Evolutionary conservation across 1,284 basidiomycete species (phyloP).

Genomic region (Papiliotrema flavescens): DNA sequence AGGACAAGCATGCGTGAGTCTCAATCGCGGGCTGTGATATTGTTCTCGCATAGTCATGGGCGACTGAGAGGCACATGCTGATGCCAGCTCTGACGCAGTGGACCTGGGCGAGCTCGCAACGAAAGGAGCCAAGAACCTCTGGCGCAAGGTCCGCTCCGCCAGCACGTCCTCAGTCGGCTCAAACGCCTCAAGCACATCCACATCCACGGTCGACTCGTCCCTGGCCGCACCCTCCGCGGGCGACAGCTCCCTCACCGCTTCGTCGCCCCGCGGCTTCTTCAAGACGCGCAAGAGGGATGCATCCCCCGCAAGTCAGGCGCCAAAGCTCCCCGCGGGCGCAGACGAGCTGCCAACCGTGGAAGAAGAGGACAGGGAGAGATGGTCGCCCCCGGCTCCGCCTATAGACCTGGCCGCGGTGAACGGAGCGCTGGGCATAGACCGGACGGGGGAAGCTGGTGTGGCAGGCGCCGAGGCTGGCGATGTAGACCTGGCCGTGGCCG

Average conservation of each 20-base stretch:
- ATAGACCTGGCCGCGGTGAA: background rate
- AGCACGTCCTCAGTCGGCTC: constrained; percentile 10
- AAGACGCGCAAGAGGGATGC: background rate
- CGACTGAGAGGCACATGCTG: background rate
- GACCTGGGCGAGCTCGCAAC: constrained; percentile 41
- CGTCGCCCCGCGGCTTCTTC: background rate
- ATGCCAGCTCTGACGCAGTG: constrained; percentile 22
- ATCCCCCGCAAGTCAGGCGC: background rate
- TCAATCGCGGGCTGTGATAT: too few species aligned
- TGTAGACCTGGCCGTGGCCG: too few species aligned
- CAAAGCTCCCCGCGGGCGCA: background rate
- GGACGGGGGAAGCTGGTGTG: too few species aligned
- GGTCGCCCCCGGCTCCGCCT: background rate
- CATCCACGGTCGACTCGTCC: background rate
- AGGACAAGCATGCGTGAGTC: constrained; percentile 29
- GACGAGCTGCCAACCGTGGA: background rate
- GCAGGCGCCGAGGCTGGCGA: background rate
- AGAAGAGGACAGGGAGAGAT: background rate
- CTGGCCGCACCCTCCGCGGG: background rate
- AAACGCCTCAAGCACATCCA: constrained; percentile 7
- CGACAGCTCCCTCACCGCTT: background rate
- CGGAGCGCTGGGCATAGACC: background rate
- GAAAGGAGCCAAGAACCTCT: constrained; percentile 2
- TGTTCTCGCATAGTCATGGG: background rate
- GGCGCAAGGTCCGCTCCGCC: constrained; percentile 36